Evolutionary conservation across 2,329 filamentous ascomycete genomes (phyloP), one percentile per base, ranked within the genome.

Genomic region (Leptographium lundbergii): DNA sequence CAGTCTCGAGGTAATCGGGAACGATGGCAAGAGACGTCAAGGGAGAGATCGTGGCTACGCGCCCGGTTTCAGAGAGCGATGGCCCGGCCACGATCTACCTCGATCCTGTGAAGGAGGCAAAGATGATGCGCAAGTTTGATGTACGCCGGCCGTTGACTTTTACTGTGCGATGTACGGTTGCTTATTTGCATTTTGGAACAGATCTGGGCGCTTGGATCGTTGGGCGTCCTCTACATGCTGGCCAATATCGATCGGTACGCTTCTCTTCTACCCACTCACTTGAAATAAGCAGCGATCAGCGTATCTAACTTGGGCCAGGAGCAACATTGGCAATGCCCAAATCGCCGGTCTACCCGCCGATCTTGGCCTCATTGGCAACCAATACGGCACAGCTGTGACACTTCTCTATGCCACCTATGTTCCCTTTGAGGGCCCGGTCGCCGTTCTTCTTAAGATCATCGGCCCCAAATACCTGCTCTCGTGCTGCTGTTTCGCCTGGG

Each of bases 391-490:
- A 2, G 69, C 69, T 10, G 36, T 25, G 11, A 55, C 54, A 7
- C 32, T 56, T 10, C 48, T 56, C 52, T 72, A 68, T 56, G 68
- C 67, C 13, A 69, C 68, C 11, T 70, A 70, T n/a, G 67, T 70
- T 19, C 65, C 67, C 1, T 65, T 70, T 54, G 68, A 71, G 58
- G 67, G 63, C 1, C 68, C 69, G 6, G 66, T 67, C 54, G 66
- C 66, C 39, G 64, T 72, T 45, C 56, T 70, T 34, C 66, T 72
- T 56, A 70, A 70, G 64, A 63, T 66, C 34, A 64, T 72, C 53
- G 70, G 70, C 17, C 71, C 70, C 6, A 68, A 68, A 13, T 63
- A 67, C 57, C 64, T 70, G 14, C 65, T 72, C 24, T 66, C 67
- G 0, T 10, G 61, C 39, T 55, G 63, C 32, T 56, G 58, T 27